Conservation (phyloP, 371 early-diverging fungal genomes). For the Scutellospora calospora region DNA sequence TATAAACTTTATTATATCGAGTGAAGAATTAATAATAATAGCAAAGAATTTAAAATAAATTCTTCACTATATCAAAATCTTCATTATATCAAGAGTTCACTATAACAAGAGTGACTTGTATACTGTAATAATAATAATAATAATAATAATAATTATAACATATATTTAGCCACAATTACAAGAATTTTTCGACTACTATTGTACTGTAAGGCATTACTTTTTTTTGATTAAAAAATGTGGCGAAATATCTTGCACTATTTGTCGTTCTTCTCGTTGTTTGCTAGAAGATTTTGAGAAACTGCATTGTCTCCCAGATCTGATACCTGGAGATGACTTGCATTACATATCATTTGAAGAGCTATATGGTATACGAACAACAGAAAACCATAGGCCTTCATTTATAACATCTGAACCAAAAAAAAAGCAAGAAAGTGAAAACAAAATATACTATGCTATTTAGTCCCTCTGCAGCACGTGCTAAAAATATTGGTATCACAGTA, state of each 20-base stretch:
- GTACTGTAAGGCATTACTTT: too few species aligned
- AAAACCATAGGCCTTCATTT: neutral
- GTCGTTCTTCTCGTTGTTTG: too few species aligned
- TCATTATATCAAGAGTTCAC: too few species aligned
- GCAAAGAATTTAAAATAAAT: neutral
- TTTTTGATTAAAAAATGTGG: too few species aligned
- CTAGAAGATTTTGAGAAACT: too few species aligned
- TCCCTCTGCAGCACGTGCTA: neutral
- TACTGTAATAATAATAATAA: neutral
- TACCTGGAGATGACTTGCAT: neutral
- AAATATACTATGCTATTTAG: neutral
- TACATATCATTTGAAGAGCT: neutral
- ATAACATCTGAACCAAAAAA: neutral
- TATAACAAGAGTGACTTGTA: neutral
- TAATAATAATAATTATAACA: neutral
- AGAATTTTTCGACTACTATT: too few species aligned
- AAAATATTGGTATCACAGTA: neutral
- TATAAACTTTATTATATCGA: too few species aligned
- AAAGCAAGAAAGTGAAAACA: too few species aligned
- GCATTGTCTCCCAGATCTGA: too few species aligned
- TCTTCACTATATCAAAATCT: neutral
- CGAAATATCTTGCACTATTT: too few species aligned
- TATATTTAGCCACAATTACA: neutral
- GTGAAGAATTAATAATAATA: too few species aligned
- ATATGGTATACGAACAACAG: slow-evolving; percentile 10